Conservation (phyloP, 768 basidiomycete genomes). For the Scleroderma bovista region DNA sequence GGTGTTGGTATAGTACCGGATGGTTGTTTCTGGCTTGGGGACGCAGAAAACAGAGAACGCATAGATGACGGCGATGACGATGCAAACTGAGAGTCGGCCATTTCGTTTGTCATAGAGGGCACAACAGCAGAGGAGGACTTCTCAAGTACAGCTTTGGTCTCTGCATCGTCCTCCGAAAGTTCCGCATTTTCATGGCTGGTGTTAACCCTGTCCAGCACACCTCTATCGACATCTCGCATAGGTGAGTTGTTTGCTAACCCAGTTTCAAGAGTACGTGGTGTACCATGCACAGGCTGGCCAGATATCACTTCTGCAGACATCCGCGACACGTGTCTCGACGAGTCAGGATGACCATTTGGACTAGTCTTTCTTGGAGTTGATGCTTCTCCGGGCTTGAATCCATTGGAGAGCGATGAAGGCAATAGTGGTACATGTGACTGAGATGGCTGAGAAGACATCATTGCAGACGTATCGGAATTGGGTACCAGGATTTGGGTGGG, state of each 20-base stretch:
- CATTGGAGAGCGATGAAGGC: slow-evolving; percentile 15
- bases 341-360: background rate
- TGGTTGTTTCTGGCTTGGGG: background rate
- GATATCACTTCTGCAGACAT: slow-evolving; percentile 2
- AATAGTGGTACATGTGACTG: slow-evolving; percentile 8
- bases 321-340: slow-evolving; percentile 1
- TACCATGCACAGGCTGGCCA: background rate
- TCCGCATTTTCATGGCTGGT: background rate
- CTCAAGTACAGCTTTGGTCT: slow-evolving; percentile 1
- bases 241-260: background rate
- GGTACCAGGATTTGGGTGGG: slow-evolving; percentile 46
- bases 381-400: slow-evolving; percentile 12
- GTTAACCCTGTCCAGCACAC: background rate
- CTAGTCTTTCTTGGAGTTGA: slow-evolving; percentile 15
- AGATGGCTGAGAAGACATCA: slow-evolving; percentile 29
- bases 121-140: background rate
- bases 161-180: slow-evolving; percentile 5
- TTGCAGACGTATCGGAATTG: slow-evolving; percentile 48
- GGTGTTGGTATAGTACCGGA: background rate
- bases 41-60: slow-evolving; percentile 23
- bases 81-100: background rate
- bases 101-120: background rate
- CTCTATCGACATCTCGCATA: background rate
- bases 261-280: background rate
- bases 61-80: slow-evolving; percentile 9